These are phyloP conservation scores for Ceratobasidium sp. DNA, from an alignment of 1,284 basidiomycete genomes.

Conservation along the genomic window DNA sequence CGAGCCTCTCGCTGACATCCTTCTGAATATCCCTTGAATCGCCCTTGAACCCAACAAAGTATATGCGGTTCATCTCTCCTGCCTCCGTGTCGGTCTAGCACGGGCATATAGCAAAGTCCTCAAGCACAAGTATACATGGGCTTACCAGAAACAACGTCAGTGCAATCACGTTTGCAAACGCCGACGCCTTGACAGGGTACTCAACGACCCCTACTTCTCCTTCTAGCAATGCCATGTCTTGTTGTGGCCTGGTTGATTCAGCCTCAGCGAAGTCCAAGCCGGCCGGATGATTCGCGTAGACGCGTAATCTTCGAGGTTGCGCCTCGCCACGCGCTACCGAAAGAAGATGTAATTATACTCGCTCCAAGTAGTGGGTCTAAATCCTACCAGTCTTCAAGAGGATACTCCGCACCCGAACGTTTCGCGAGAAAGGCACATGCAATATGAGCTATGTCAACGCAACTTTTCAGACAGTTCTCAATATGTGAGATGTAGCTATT, in stretches of 20 bases:
- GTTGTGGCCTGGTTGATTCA: conserved; percentile 71
- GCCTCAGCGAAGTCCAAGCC: conserved; percentile 81
- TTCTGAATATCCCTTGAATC: conserved; percentile 67
- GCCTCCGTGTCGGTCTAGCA: conserved; percentile 71
- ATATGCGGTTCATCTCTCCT: conserved; percentile 70
- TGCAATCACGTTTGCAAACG: conserved; percentile 76
- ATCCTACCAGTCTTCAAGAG: conserved; percentile 74
- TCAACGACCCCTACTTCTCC: conserved; percentile 73
- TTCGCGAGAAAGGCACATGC: conserved; percentile 80
- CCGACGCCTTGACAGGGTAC: conserved; percentile 78
- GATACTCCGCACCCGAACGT: conserved; percentile 76
- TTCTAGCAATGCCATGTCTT: conserved; percentile 75
- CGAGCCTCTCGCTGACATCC: conserved; percentile 69
- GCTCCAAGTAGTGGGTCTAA: background rate
- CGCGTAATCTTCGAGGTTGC: conserved; percentile 70
- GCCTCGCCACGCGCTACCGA: conserved; percentile 63
- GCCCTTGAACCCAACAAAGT: conserved; percentile 84
- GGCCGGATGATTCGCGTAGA: conserved; percentile 74
- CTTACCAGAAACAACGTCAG: conserved; percentile 82
- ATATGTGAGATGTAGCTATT: conserved; percentile 10
- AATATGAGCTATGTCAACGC: conserved; percentile 68
- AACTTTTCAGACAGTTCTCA: conserved; percentile 34
- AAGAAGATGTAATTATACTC: background rate
- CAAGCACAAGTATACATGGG: conserved; percentile 35
- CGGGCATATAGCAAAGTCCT: background rate